These are phyloP conservation scores for Gynostemma pentaphyllum DNA, from an alignment of 306 rosid species.

Conservation along the genomic window DNA sequence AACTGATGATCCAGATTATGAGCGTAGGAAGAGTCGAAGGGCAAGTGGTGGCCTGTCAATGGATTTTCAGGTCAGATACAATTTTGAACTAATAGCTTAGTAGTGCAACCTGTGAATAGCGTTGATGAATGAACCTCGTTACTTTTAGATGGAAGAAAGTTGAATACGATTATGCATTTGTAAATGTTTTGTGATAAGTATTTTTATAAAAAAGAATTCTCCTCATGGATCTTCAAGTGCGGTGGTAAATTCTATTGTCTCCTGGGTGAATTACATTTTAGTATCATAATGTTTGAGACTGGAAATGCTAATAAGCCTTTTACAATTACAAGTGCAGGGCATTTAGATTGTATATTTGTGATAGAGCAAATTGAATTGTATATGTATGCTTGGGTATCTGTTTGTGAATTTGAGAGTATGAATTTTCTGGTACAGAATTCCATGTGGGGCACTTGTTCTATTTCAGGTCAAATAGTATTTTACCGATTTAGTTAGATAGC, in stretches of 20 bases:
- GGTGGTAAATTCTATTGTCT: background rate
- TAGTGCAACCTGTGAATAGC: conserved; percentile 18
- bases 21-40: conserved; percentile 46
- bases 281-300: background rate
- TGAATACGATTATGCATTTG: conserved; percentile 1
- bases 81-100: conserved; percentile 27
- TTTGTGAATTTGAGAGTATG: background rate
- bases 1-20: conserved; percentile 72
- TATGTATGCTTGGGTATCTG: background rate
- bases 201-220: background rate
- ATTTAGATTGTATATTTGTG: background rate
- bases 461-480: background rate
- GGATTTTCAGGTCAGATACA: conserved; percentile 32
- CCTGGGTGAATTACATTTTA: background rate
- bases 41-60: conserved; percentile 17
- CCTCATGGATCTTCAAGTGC: background rate
- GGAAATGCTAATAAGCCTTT: background rate
- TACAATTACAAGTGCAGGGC: background rate
- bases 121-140: conserved; percentile 17
- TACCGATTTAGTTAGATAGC: background rate
- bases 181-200: conserved; percentile 3
- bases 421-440: background rate
- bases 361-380: background rate
- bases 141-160: conserved; percentile 18
- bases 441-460: background rate